A percentile compares a stretch with the other conserved stretches of the same genome.
These are phyloP conservation scores for Ogataea saltuana DNA, from an alignment of 805 yeast genomes.

Conservation along the genomic window DNA sequence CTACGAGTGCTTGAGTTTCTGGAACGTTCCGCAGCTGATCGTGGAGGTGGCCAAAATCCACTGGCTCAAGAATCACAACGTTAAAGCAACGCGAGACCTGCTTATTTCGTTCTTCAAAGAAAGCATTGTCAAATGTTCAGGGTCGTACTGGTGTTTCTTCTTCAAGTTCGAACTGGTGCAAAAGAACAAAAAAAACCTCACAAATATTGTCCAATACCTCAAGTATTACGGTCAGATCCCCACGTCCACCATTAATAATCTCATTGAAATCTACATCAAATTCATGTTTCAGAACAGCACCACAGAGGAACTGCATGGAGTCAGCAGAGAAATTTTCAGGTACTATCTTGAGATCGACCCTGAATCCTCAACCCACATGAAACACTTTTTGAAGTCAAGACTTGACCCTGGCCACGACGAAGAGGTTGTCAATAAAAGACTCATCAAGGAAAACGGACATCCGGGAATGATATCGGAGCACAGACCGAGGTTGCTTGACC, in stretches of 20 bases:
- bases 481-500: slow-evolving; percentile 46
- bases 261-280: slow-evolving; percentile 40
- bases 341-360: slow-evolving; percentile 33
- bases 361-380: slow-evolving; percentile 35
- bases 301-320: slow-evolving; percentile 21
- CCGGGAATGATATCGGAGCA: slow-evolving; percentile 39
- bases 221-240: slow-evolving; percentile 51
- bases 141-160: slow-evolving; percentile 56
- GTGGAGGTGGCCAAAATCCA: slow-evolving; percentile 29
- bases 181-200: slow-evolving; percentile 46
- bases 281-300: slow-evolving; percentile 36
- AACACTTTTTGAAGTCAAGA: slow-evolving; percentile 35
- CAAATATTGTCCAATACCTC: slow-evolving; percentile 46
- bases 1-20: slow-evolving; percentile 19
- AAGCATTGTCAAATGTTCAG: slow-evolving; percentile 40
- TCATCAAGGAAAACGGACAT: slow-evolving; percentile 38
- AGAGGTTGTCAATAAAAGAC: slow-evolving; percentile 30
- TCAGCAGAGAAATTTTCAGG: slow-evolving; percentile 28
- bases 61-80: slow-evolving; percentile 28
- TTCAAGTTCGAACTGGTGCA: slow-evolving; percentile 52
- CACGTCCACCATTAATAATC: slow-evolving; percentile 44
- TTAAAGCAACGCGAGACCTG: slow-evolving; percentile 28
- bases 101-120: slow-evolving; percentile 31
- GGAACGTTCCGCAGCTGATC: slow-evolving; percentile 30
- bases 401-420: slow-evolving; percentile 32